Base-by-base conservation (phyloP, 1,139 yeast species). In the Yamadazyma taylorii region DNA sequence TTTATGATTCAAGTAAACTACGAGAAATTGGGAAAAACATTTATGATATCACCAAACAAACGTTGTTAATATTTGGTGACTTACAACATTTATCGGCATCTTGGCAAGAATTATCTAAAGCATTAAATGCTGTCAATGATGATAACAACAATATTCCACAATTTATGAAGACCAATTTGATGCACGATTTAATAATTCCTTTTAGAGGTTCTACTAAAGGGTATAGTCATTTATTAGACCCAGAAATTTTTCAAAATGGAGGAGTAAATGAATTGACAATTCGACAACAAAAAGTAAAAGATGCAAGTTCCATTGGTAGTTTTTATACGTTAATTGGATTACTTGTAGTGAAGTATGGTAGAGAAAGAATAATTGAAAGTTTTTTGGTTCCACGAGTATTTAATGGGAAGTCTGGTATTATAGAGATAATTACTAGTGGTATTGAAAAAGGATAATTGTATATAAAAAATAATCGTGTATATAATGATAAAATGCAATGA, bases 241-340 rank as follows among this genome's bases (percentile, higher is more conserved):
- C 17, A 3, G 16, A 17, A 17, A 14, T 5, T 17, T 22, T 13
- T n/a, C n/a, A 14, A 25, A 15, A 12, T 12, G 22, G 23, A 15
- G 32, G 19, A 14, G 38, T 19, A 10, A 47, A 44, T 5, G 47
- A 43, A 13, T 46, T 43, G 27, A 27, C 40, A 10, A 33, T 26
- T 5, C 43, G 38, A 29, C 42, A 46, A 32, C 22, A 32, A 5
- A 37, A 32, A 17, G 54, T 69, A 2, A 43, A 47, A 17, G 60
- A 61, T 17, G 44, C 50, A 9, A 54, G 73, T 0, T 43, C 60
- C 21, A 50, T 69, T 5, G 72, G 68, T 5, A 59, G 71, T 33
- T 70, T 71, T 40, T 63, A 63, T 42, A 62, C 72, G 3, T 48
- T 71, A 59, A 44, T 70, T 6, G 77, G 77, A 1, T 23, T 71